Evolutionary conservation across 2,329 filamentous ascomycete species (phyloP).

Genomic region (Trichophyton simii): DNA sequence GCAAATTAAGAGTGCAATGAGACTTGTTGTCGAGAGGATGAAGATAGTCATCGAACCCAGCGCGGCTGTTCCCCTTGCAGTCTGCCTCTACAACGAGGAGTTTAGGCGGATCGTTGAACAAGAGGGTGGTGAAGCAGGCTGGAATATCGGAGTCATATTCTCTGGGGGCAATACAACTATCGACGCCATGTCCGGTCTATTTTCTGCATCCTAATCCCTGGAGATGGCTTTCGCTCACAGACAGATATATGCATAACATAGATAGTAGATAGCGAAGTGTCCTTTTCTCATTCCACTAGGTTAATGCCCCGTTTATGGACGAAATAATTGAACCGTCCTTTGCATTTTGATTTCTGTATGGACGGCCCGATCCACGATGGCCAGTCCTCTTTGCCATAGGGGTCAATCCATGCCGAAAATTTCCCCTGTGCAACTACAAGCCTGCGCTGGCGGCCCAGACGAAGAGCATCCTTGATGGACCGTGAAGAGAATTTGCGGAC

Average conservation of each 20-base stretch:
- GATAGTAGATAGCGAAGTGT: not conserved
- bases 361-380: constrained; percentile 5
- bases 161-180: constrained; percentile 55
- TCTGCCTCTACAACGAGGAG: constrained; percentile 72
- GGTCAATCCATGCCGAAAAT: constrained; percentile 29
- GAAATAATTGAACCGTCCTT: constrained; percentile 10
- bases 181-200: constrained; percentile 47
- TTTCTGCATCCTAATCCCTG: constrained; percentile 17
- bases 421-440: constrained; percentile 23
- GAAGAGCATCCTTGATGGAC: constrained; percentile 17
- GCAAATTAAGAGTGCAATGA: constrained; percentile 65
- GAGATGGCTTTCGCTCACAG: not conserved
- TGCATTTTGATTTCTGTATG: not conserved
- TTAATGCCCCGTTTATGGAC: constrained; percentile 8
- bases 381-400: constrained; percentile 26
- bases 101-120: constrained; percentile 53
- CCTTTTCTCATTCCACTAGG: not conserved
- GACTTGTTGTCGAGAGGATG: constrained; percentile 69
- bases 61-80: constrained; percentile 70
- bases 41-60: constrained; percentile 88
- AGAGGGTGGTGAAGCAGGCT: constrained; percentile 60
- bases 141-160: constrained; percentile 54
- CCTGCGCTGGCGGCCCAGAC: constrained; percentile 17
- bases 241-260: not conserved
- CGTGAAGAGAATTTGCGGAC: constrained; percentile 26